Evolutionary conservation across 371 early-diverging fungal genomes (phyloP).

Genomic region (Haplosporangium sp.): DNA sequence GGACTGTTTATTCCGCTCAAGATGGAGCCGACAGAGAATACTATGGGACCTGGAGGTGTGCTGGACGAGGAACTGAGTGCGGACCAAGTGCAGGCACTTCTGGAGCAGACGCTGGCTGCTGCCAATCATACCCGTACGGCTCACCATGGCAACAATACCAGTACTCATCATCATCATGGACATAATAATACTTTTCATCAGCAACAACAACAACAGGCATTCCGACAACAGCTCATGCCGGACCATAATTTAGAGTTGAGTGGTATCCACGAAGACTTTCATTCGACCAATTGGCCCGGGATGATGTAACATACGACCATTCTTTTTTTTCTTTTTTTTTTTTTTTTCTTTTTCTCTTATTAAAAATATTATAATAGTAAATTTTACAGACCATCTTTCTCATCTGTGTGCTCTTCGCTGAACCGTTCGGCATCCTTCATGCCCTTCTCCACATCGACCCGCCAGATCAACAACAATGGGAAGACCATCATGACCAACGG

Average conservation of each 20-base stretch:
- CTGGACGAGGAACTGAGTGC: constrained; percentile 46
- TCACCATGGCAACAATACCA: background rate
- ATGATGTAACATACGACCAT: constrained; percentile 28
- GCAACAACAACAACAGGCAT: constrained; percentile 20
- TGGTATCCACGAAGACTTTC: constrained; percentile 43
- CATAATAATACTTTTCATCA: background rate
- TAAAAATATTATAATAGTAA: background rate
- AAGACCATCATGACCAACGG: constrained; percentile 58
- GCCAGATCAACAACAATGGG: constrained; percentile 55
- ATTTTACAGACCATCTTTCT: constrained; percentile 44
- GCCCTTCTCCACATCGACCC: constrained; percentile 63
- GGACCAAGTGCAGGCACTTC: constrained; percentile 49
- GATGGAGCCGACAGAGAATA: constrained; percentile 30
- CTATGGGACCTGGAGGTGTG: constrained; percentile 7
- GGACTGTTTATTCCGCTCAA: constrained; percentile 41
- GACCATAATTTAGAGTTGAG: constrained; percentile 36
- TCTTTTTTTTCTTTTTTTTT: background rate
- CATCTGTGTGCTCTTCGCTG: constrained; percentile 39
- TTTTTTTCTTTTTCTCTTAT: constrained; percentile 1
- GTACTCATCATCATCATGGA: background rate
- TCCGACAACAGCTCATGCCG: constrained; percentile 22
- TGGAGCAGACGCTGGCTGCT: constrained; percentile 47
- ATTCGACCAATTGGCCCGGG: constrained; percentile 32
- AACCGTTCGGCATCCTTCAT: constrained; percentile 58
- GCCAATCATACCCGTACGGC: constrained; percentile 25